These are phyloP conservation scores for Lagenaria siceraria DNA, from an alignment of 306 rosid species.

Conservation along the genomic window DNA sequence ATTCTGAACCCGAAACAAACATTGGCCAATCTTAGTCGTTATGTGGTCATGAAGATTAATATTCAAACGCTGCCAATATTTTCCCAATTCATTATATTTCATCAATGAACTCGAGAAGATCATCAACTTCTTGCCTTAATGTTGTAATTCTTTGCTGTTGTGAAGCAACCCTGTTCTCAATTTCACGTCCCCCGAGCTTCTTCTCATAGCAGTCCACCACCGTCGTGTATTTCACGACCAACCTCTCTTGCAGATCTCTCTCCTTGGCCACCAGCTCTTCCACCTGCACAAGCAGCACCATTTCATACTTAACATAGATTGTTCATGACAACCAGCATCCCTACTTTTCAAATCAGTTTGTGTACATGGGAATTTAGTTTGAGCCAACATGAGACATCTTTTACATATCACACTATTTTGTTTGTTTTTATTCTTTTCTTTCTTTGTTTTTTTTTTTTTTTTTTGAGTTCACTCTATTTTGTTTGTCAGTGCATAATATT, in stretches of 20 bases:
- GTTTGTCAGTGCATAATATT: not conserved
- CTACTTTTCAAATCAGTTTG: not conserved
- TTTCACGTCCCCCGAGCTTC: conserved; percentile 78
- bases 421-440: no score
- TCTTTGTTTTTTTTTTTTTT: no score
- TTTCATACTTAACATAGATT: not conserved
- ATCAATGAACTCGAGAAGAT: conserved; percentile 63
- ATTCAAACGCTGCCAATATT: not conserved
- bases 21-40: not conserved
- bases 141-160: conserved; percentile 64
- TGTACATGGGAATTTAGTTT: not conserved
- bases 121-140: conserved; percentile 73
- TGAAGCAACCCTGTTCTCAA: conserved; percentile 66
- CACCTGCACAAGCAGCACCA: conserved; percentile 39
- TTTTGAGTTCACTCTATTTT: not conserved
- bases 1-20: not conserved
- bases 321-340: not conserved
- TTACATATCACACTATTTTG: not conserved
- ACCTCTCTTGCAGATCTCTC: conserved; percentile 75
- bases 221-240: conserved; percentile 61
- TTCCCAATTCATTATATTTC: conserved; percentile 28
- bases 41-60: not conserved
- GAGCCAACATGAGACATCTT: not conserved
- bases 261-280: conserved; percentile 76
- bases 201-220: conserved; percentile 91